Base-by-base conservation (phyloP, 2,329 filamentous ascomycete species). In the Botryotinia calthae region DNA sequence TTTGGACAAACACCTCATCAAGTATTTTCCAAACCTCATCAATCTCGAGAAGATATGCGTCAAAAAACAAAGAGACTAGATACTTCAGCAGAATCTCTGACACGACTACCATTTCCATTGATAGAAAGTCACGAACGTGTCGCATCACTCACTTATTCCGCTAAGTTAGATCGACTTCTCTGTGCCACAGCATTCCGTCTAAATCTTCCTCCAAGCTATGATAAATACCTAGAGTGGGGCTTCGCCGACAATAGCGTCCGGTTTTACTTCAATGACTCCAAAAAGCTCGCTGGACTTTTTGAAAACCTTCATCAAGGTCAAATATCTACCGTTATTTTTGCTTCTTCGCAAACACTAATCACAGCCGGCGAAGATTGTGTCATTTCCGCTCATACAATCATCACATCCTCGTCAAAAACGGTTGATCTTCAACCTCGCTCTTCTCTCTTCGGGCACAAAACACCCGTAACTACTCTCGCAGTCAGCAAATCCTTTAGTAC, bases 1-100 rank as follows among this genome's bases (percentile, higher is more conserved):
- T 99, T 99, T 82, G 96, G 96, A 0, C 96, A 99, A 81, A 99
- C 97, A 1, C 96, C 97, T 2, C 93, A 97, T 78, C 97, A 99
- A 81, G 92, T 98, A 25, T 99, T 98, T 81, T 88, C 89, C 62
- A 91, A 91, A 73, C 86, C 92, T 20, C 96, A 99, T 81, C 90
- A 92, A 5, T 84, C 88, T n/a, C 88, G 91, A 22, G 94, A 97
- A 76, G 87, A 92, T 72, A 83, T 87, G 7, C 85, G 88, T 34
- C 88, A 90, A 71, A 90, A 89, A 8, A 84, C 87, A 4, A 89
- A 88, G 72, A 88, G 93, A 72, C 85, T 99, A 0, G 95, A 99
- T 81, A 92, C 89, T 0, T 88, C 91, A 0, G 90, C 93, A 0
- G 91, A 93, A 76, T 90, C 90, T 7, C 84, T 99, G 34, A 92